These are phyloP conservation scores for Metschnikowia vanudenii DNA, from an alignment of 805 yeast genomes.

Conservation along the genomic window DNA sequence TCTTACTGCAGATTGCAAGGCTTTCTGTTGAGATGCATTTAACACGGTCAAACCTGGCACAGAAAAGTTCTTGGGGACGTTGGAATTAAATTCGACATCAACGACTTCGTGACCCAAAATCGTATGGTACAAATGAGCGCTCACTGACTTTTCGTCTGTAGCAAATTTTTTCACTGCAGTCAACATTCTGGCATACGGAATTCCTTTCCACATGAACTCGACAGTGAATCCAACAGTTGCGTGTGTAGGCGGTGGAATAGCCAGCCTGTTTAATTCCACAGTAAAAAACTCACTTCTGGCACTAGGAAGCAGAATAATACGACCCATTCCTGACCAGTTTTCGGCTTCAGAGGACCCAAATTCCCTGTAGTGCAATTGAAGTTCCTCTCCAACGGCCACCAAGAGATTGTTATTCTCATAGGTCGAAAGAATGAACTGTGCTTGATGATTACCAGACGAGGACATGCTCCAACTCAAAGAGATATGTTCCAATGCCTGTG, in stretches of 20 bases:
- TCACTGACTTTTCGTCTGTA: slow-evolving; percentile 60
- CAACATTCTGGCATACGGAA: slow-evolving; percentile 82
- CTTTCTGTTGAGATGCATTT: slow-evolving; percentile 76
- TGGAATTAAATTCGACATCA: slow-evolving; percentile 57
- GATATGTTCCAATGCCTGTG: slow-evolving; percentile 72
- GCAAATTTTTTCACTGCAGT: slow-evolving; percentile 73
- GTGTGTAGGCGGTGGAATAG: slow-evolving; percentile 54
- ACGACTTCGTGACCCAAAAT: slow-evolving; percentile 77
- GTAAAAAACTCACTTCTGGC: slow-evolving; percentile 61
- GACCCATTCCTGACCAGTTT: slow-evolving; percentile 75
- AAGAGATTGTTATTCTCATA: slow-evolving; percentile 63
- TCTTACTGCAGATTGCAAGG: slow-evolving; percentile 45
- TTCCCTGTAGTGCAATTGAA: slow-evolving; percentile 54
- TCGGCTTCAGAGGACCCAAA: slow-evolving; percentile 49
- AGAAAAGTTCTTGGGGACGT: slow-evolving; percentile 61
- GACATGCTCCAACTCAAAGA: slow-evolving; percentile 73
- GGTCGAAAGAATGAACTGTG: slow-evolving; percentile 65
- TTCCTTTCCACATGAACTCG: slow-evolving; percentile 87
- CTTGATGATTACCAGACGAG: slow-evolving; percentile 62
- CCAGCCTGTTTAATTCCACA: slow-evolving; percentile 54
- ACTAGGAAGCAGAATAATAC: slow-evolving; percentile 67
- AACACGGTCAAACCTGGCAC: slow-evolving; percentile 62
- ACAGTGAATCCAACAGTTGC: slow-evolving; percentile 69
- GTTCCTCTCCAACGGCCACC: slow-evolving; percentile 83
- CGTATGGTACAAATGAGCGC: slow-evolving; percentile 72